phyloP scores from a whole-genome alignment of 345 rosid species.

The Camelina laxa region DNA sequence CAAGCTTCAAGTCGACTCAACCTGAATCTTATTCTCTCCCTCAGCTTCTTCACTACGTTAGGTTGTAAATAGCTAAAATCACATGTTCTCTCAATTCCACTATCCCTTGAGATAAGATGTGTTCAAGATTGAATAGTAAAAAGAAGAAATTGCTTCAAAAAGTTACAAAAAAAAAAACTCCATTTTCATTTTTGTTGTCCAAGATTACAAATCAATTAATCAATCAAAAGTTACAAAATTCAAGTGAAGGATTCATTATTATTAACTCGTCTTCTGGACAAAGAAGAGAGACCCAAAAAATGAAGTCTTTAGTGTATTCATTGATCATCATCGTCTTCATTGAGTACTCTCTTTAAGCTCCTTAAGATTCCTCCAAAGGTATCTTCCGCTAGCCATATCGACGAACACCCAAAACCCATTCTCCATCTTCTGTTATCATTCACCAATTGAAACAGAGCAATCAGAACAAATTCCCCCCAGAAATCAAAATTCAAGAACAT shows the following conservation, averaged over 20 bases:
- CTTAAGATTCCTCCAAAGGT: slow-evolving; percentile 76
- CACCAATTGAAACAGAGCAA: slow-evolving; percentile 9
- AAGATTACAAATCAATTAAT: slow-evolving; percentile 32
- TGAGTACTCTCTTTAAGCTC: slow-evolving; percentile 51
- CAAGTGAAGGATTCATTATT: not conserved
- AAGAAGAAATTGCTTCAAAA: slow-evolving; percentile 6
- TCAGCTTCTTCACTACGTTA: not conserved
- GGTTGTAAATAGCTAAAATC: slow-evolving; percentile 36
- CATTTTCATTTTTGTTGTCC: not conserved
- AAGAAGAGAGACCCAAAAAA: slow-evolving; percentile 21
- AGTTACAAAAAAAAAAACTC: not conserved
- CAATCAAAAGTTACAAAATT: slow-evolving; percentile 28
- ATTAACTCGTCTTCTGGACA: slow-evolving; percentile 36
- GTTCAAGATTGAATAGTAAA: not conserved
- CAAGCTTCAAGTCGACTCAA: slow-evolving; percentile 74
- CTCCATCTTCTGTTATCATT: slow-evolving; percentile 53
- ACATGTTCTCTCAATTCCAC: not conserved
- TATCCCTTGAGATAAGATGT: not conserved
- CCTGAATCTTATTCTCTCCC: slow-evolving; percentile 24
- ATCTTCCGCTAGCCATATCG: slow-evolving; percentile 92
- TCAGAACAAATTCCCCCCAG: not conserved
- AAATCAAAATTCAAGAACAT: slow-evolving; percentile 9
- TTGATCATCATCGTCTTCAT: slow-evolving; percentile 13
- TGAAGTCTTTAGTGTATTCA: not conserved
- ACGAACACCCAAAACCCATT: slow-evolving; percentile 83